Evolutionary conservation across 192 early-diverging fungal genomes (phyloP).

Genomic region (Backusella sp.): DNA sequence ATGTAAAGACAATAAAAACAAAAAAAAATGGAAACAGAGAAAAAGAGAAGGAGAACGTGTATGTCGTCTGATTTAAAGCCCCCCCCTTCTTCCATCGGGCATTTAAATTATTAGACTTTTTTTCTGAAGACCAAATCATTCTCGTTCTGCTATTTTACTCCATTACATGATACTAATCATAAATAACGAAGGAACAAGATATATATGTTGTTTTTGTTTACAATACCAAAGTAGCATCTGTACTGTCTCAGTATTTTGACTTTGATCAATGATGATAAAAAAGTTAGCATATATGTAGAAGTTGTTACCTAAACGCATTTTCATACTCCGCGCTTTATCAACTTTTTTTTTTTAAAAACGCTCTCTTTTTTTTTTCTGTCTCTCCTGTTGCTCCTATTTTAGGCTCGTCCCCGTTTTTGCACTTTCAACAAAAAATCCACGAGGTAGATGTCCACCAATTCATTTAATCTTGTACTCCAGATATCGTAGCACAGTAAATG

Average conservation of each 20-base stretch:
- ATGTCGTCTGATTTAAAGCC: slow-evolving; percentile 8
- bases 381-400: slow-evolving; percentile 8
- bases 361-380: not conserved
- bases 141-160: not conserved
- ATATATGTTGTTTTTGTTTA: not conserved
- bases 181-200: not conserved
- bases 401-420: not conserved
- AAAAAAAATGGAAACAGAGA: not conserved
- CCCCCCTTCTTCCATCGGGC: not conserved
- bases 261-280: not conserved
- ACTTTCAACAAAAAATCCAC: slow-evolving; percentile 1
- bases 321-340: not conserved
- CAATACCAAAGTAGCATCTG: not conserved
- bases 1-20: not conserved
- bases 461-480: not conserved
- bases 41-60: slow-evolving; percentile 3
- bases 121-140: not conserved
- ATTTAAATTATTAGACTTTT: not conserved
- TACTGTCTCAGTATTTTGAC: not conserved
- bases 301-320: not conserved
- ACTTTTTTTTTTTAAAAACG: not conserved
- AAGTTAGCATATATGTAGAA: not conserved
- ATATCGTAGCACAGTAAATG: not conserved
- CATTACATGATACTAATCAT: not conserved
- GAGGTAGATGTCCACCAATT: not conserved